Conservation (phyloP, 192 early-diverging fungal genomes). For the Coemansia sp. region DNA sequence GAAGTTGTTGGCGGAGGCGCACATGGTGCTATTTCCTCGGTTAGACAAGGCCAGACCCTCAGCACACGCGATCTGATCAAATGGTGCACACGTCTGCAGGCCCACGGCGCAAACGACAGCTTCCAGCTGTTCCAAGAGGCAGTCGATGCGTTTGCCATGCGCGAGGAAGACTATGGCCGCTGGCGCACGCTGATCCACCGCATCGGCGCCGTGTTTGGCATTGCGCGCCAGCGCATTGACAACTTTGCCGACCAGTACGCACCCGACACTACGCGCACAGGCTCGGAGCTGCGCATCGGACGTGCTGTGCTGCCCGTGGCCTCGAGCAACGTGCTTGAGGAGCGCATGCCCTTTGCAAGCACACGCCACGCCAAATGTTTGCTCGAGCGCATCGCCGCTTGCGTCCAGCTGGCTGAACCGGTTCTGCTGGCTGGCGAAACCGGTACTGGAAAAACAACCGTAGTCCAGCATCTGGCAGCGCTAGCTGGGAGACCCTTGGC, state of each 20-base stretch:
- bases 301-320: constrained; percentile 12
- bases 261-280: constrained; percentile 53
- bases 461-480: constrained; percentile 87
- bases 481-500: constrained; percentile 67
- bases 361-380: constrained; percentile 77
- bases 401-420: constrained; percentile 76
- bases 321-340: not conserved
- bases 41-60: constrained; percentile 20
- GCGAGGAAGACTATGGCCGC: constrained; percentile 64
- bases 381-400: constrained; percentile 82
- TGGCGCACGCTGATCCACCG: constrained; percentile 60
- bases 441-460: constrained; percentile 96
- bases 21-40: constrained; percentile 43
- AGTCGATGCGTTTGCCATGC: constrained; percentile 80
- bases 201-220: constrained; percentile 65
- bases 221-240: constrained; percentile 65
- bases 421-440: constrained; percentile 94
- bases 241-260: constrained; percentile 67
- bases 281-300: constrained; percentile 22
- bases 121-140: constrained; percentile 73
- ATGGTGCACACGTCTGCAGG: constrained; percentile 78
- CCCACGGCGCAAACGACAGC: constrained; percentile 14
- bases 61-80: constrained; percentile 87
- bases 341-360: constrained; percentile 72
- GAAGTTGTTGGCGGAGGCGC: constrained; percentile 44